phyloP scores from a whole-genome alignment of 768 basidiomycete species.

The Boletus tomentosulus region DNA sequence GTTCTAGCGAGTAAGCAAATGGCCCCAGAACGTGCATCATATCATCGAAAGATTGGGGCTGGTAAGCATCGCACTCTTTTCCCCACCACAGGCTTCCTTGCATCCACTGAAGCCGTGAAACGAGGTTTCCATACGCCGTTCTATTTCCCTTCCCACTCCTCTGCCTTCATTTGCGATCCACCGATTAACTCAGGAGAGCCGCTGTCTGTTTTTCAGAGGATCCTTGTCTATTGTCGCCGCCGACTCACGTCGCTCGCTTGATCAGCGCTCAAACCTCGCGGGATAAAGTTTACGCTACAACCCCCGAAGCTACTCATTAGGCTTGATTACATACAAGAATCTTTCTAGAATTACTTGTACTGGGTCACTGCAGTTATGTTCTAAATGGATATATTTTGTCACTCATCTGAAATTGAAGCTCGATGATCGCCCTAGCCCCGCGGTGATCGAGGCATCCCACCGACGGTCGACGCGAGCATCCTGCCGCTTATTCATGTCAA shows the following conservation, averaged over 20 bases:
- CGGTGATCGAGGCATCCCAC: not conserved
- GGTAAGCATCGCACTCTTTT: not conserved
- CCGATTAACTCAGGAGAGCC: not conserved
- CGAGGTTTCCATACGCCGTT: not conserved
- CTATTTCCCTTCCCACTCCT: not conserved
- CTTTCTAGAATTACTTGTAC: not conserved
- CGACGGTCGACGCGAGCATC: not conserved
- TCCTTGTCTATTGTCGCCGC: not conserved
- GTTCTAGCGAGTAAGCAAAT: constrained; percentile 7
- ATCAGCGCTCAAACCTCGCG: not conserved
- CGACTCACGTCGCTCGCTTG: not conserved
- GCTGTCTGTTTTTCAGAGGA: not conserved
- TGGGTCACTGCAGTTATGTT: not conserved
- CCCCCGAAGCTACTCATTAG: not conserved
- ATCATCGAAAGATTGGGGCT: not conserved
- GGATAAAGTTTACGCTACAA: not conserved
- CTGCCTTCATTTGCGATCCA: not conserved
- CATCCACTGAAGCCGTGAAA: not conserved
- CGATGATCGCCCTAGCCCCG: not conserved
- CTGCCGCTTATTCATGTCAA: not conserved
- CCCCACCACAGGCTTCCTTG: not conserved
- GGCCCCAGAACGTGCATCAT: not conserved
- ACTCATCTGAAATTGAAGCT: not conserved
- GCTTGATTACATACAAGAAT: not conserved
- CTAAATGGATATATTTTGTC: not conserved